Conservation (phyloP, 768 basidiomycete genomes). For the Tricholomella constricta region DNA sequence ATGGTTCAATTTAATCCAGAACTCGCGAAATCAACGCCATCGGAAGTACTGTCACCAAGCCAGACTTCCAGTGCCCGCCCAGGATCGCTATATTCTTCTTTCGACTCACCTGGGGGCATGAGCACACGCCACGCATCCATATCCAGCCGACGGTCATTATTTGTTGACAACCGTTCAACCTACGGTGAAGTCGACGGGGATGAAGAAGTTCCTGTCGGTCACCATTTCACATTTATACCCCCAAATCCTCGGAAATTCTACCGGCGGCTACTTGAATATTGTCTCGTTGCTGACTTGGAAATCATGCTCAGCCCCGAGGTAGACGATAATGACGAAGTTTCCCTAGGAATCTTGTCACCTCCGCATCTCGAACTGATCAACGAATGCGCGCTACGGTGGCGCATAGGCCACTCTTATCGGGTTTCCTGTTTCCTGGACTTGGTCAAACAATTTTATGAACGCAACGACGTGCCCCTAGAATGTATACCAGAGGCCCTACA, state of each 20-base stretch:
- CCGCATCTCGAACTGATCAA: slow-evolving; percentile 81
- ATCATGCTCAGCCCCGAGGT: slow-evolving; percentile 88
- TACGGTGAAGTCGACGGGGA: slow-evolving; percentile 53
- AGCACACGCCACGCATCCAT: slow-evolving; percentile 61
- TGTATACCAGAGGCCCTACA: slow-evolving; percentile 91
- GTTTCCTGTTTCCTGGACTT: slow-evolving; percentile 81
- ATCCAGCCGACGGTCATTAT: slow-evolving; percentile 68
- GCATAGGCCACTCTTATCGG: slow-evolving; percentile 79
- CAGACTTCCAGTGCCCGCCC: slow-evolving; percentile 53
- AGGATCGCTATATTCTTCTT: slow-evolving; percentile 54
- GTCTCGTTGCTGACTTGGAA: slow-evolving; percentile 84
- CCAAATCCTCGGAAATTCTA: slow-evolving; percentile 86
- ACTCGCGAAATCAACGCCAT: slow-evolving; percentile 75
- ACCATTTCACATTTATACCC: slow-evolving; percentile 89
- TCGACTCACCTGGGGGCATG: slow-evolving; percentile 32
- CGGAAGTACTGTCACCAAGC: slow-evolving; percentile 51
- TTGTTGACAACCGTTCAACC: slow-evolving; percentile 34
- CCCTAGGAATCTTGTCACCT: slow-evolving; percentile 83
- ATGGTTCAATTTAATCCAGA: slow-evolving; percentile 88
- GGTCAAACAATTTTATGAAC: slow-evolving; percentile 85
- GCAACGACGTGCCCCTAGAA: slow-evolving; percentile 89
- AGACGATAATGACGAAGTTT: slow-evolving; percentile 95
- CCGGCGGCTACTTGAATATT: slow-evolving; percentile 78
- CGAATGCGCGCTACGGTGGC: slow-evolving; percentile 89
- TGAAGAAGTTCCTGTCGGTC: slow-evolving; percentile 71